These are phyloP conservation scores for Tetracentron sinense DNA, from an alignment of 164 flowering plant species.

Conservation along the genomic window DNA sequence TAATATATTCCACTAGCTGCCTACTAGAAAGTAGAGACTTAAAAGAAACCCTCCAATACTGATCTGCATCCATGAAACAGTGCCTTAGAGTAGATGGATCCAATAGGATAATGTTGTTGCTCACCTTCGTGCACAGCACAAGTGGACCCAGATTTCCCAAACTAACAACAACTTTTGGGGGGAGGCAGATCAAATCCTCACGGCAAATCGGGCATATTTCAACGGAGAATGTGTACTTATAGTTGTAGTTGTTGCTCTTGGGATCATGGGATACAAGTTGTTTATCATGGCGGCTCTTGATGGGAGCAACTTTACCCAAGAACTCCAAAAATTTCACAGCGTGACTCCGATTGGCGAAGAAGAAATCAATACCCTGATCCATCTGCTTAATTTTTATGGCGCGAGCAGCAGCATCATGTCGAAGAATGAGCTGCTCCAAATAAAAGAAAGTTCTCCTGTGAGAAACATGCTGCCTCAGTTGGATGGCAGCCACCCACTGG, in stretches of 20 bases:
- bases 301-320: constrained; percentile 49
- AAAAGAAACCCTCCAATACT: constrained; percentile 54
- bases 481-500: constrained; percentile 65
- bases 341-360: constrained; percentile 55
- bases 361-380: constrained; percentile 63
- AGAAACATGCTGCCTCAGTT: constrained; percentile 57
- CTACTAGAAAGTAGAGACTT: constrained; percentile 47
- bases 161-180: constrained; percentile 41
- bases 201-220: constrained; percentile 63
- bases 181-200: constrained; percentile 62
- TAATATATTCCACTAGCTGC: constrained; percentile 60
- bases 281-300: constrained; percentile 40
- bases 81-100: constrained; percentile 60
- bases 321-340: constrained; percentile 54
- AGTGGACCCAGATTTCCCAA: constrained; percentile 65
- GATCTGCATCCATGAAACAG: constrained; percentile 52
- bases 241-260: constrained; percentile 51
- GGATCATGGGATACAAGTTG: constrained; percentile 58
- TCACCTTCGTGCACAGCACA: constrained; percentile 62
- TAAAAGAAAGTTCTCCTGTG: constrained; percentile 64
- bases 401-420: constrained; percentile 53
- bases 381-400: constrained; percentile 57
- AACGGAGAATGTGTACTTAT: constrained; percentile 60
- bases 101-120: constrained; percentile 41
- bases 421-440: constrained; percentile 62